phyloP scores from a whole-genome alignment of 2,329 filamentous ascomycete genomes.

The Colletotrichum lentis region DNA sequence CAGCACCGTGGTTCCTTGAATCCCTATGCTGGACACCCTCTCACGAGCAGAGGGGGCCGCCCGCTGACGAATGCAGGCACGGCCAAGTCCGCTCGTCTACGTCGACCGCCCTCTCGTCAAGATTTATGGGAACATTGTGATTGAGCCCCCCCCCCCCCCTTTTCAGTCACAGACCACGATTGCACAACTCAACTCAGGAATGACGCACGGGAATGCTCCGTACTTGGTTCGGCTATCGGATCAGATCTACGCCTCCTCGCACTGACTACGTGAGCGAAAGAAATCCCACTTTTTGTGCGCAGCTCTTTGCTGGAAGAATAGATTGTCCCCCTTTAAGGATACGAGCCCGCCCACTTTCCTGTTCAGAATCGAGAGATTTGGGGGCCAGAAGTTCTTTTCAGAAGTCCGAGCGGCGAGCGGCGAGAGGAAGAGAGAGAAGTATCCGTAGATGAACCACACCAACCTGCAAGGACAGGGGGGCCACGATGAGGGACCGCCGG shows the following conservation, averaged over 20 bases:
- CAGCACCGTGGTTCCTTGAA: background rate
- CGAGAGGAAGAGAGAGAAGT: too few species aligned
- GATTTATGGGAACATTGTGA: background rate
- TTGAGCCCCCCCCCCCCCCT: background rate
- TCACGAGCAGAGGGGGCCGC: background rate
- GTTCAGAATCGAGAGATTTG: background rate
- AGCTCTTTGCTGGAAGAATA: background rate
- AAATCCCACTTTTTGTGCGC: background rate
- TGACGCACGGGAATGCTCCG: too few species aligned
- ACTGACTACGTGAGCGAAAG: conserved; percentile 16
- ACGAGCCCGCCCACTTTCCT: conserved; percentile 21
- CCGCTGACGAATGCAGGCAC: background rate
- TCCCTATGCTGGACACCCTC: too few species aligned
- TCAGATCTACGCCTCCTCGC: conserved; percentile 32
- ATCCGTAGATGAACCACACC: too few species aligned
- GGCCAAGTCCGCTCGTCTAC: background rate
- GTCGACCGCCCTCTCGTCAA: background rate
- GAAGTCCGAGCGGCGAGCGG: too few species aligned
- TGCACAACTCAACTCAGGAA: background rate
- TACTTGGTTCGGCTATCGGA: conserved; percentile 33
- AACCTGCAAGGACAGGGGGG: conserved; percentile 2
- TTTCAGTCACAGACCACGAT: background rate
- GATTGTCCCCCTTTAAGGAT: background rate
- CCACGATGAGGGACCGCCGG: background rate
- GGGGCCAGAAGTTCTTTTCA: background rate